phyloP scores from a whole-genome alignment of 495 filamentous ascomycete genomes.

The Stereocaulon alpinum region DNA sequence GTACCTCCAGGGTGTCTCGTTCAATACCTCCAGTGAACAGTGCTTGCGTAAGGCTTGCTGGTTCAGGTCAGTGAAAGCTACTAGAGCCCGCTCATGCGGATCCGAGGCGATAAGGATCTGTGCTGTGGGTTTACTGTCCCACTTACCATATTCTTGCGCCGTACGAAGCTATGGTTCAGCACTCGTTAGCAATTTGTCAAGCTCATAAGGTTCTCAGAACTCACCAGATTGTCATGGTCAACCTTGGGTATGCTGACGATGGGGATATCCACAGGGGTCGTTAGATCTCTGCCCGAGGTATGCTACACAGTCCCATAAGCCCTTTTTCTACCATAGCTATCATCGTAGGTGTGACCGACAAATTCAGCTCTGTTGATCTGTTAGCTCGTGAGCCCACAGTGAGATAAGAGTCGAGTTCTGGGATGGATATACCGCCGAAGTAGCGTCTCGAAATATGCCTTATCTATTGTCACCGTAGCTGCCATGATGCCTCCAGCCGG shows the following conservation, averaged over 20 bases:
- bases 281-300: constrained; percentile 28
- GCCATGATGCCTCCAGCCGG: constrained; percentile 21
- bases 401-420: background rate
- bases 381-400: background rate
- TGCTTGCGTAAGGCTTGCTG: constrained; percentile 52
- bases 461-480: constrained; percentile 40
- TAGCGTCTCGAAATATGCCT: constrained; percentile 42
- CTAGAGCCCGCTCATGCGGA: background rate
- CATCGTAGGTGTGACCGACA: constrained; percentile 21
- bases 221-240: constrained; percentile 47
- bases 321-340: constrained; percentile 1
- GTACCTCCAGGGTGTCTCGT: constrained; percentile 49
- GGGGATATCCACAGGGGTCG: constrained; percentile 26
- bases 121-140: background rate
- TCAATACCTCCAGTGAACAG: constrained; percentile 54
- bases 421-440: constrained; percentile 34
- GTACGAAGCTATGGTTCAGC: constrained; percentile 34
- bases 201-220: constrained; percentile 13
- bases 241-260: constrained; percentile 43
- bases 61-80: constrained; percentile 7
- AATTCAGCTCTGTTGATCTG: constrained; percentile 31
- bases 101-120: constrained; percentile 9
- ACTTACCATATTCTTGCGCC: constrained; percentile 34
- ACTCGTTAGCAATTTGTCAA: background rate
- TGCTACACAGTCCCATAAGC: constrained; percentile 28